A percentile compares a stretch with the other conserved stretches of the same genome.
Conservation (phyloP, 768 basidiomycete species). For the Cyclocybe aegerita region DNA sequence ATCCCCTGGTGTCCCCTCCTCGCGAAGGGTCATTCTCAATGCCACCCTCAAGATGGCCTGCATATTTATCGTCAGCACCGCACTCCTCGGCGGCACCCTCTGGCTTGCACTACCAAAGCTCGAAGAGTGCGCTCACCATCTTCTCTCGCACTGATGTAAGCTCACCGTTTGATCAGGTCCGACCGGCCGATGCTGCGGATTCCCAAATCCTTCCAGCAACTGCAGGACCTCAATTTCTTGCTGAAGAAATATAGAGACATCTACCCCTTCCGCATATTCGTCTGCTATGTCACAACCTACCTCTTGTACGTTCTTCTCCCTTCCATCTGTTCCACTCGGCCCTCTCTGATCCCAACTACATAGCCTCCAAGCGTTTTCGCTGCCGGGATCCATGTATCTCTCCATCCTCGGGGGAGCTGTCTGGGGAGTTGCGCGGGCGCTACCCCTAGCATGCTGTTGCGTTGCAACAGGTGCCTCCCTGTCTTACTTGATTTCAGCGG, state of each 20-base stretch:
- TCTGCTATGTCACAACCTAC: conserved; percentile 88
- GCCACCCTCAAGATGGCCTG: conserved; percentile 83
- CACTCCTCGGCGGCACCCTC: conserved; percentile 74
- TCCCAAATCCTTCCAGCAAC: conserved; percentile 84
- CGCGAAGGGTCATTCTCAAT: conserved; percentile 65
- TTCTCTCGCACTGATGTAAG: conserved; percentile 6
- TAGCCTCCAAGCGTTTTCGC: conserved; percentile 93
- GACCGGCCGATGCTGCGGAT: conserved; percentile 78
- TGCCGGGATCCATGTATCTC: conserved; percentile 97
- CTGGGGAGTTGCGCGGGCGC: conserved; percentile 84
- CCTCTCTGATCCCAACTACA: conserved; percentile 1
- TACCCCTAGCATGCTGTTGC: conserved; percentile 89
- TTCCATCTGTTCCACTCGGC: not conserved
- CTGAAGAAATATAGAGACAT: conserved; percentile 91
- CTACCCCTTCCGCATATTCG: conserved; percentile 80
- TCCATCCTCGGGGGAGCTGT: conserved; percentile 96
- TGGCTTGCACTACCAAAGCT: conserved; percentile 80
- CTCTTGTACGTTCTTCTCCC: conserved; percentile 69
- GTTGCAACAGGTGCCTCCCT: conserved; percentile 89
- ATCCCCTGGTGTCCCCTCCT: conserved; percentile 38
- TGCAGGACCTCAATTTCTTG: conserved; percentile 81
- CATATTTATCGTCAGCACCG: conserved; percentile 69
- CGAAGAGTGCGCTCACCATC: conserved; percentile 57
- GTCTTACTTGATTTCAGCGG: conserved; percentile 90
- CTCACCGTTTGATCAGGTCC: conserved; percentile 39